phyloP scores from a whole-genome alignment of 768 basidiomycete species.

The Collybiopsis luxurians region DNA sequence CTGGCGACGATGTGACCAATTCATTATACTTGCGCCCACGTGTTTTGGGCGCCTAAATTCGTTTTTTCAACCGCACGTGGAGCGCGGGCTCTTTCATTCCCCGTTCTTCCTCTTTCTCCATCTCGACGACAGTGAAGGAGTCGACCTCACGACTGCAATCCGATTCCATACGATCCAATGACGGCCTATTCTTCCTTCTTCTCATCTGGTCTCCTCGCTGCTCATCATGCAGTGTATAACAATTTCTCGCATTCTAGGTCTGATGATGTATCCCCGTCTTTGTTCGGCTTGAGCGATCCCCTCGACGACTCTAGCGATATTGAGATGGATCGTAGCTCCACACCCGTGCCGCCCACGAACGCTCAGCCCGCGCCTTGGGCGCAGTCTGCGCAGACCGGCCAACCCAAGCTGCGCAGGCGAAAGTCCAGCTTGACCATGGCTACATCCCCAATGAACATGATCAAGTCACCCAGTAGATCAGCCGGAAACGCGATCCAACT shows the following conservation, averaged over 20 bases:
- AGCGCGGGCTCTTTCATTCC: too few relatives aligned
- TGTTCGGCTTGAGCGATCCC: constrained; percentile 21
- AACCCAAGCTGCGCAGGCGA: constrained; percentile 52
- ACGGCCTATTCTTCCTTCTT: constrained; percentile 64
- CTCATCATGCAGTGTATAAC: constrained; percentile 25
- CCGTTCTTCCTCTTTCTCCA: neutral
- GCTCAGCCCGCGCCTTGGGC: constrained; percentile 20
- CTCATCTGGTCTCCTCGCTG: constrained; percentile 66
- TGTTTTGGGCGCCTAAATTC: too few relatives aligned
- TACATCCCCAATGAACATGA: constrained; percentile 51
- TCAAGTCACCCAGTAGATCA: constrained; percentile 55
- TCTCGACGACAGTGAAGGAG: too few relatives aligned
- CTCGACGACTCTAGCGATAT: constrained; percentile 32
- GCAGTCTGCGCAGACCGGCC: constrained; percentile 28
- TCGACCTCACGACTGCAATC: neutral
- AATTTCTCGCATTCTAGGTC: constrained; percentile 20
- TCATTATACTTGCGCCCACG: too few relatives aligned
- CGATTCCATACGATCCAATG: constrained; percentile 21
- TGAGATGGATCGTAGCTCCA: constrained; percentile 30
- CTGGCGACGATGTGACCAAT: too few relatives aligned
- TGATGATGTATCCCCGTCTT: constrained; percentile 21
- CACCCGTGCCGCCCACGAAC: constrained; percentile 31
- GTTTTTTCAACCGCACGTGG: too few relatives aligned
- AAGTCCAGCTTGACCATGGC: constrained; percentile 60
- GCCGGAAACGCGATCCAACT: constrained; percentile 50